Evolutionary conservation across 2,329 filamentous ascomycete genomes (phyloP), one percentile per base, ranked within the genome.

Genomic region (Neonectria sp.): DNA sequence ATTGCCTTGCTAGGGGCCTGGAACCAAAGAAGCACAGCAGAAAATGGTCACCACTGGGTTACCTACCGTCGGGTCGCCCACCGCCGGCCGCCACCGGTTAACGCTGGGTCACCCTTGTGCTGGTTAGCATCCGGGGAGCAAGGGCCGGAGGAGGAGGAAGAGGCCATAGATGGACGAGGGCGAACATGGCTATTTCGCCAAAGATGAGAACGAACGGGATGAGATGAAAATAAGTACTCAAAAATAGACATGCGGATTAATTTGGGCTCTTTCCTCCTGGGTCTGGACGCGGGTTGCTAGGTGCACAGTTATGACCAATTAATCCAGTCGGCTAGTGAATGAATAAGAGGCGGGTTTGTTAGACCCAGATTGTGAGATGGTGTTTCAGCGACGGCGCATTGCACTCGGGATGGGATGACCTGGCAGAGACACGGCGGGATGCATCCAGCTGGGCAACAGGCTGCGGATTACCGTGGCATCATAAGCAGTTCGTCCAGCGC

Each of bases 301-400:
- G 57, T 21, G 49, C 52, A 21, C 29, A 49, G 40, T 35, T 62
- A 53, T 51, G n/a, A 45, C n/a, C n/a, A 24, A 45, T 13, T 56
- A 51, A 56, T 63, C 29, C 43, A 49, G 52, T 51, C 55, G 60
- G 52, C 51, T 56, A 49, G 24, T 45, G 40, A 24, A 51, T 57
- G 60, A 63, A 56, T 45, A 49, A 45, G 45, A 57, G 33, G 45
- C 60, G 43, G 55, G 35, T 31, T 37, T 33, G 25, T 35, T 33
- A 25, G 55, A 55, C 35, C 31, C 49, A 35, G 46, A 35, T n/a
- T 51, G 46, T 43, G 62, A 64, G 40, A 64, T 64, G 62, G 49
- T 64, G 62, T 64, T 60, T 60, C 62, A 64, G 56, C 59, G 62
- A 25, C 45, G 25, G n/a, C 17, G 51, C 51, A 53, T 53, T 53